phyloP scores from a whole-genome alignment of 352 stramenopile genomes.

The Pythium phragmitis region DNA sequence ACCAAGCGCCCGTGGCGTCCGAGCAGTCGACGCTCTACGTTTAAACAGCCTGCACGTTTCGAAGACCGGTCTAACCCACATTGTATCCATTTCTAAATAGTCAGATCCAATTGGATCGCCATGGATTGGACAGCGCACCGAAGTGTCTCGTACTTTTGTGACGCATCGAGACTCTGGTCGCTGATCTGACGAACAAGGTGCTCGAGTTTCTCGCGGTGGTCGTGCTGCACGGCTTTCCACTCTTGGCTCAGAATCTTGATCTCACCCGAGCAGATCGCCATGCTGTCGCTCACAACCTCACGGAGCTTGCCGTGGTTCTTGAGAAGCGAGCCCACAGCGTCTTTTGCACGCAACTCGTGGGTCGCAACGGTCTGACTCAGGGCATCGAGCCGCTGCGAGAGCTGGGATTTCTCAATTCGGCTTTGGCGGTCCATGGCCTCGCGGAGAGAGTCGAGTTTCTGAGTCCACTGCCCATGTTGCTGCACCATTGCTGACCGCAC shows the following conservation, averaged over 20 bases:
- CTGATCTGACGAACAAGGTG: slow-evolving; percentile 11
- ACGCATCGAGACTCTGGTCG: slow-evolving; percentile 8
- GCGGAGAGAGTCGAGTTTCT: slow-evolving; percentile 42
- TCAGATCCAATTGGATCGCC: slow-evolving; percentile 41
- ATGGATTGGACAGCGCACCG: slow-evolving; percentile 41
- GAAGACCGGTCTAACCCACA: no score
- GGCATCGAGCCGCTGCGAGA: slow-evolving; percentile 46
- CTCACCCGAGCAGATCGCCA: slow-evolving; percentile 57
- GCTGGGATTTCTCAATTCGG: slow-evolving; percentile 48
- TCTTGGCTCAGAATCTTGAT: slow-evolving; percentile 48
- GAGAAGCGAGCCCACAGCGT: slow-evolving; percentile 41
- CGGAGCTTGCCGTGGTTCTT: slow-evolving; percentile 57
- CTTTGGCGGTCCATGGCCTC: slow-evolving; percentile 47
- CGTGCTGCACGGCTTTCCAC: slow-evolving; percentile 30
- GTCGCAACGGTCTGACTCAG: slow-evolving; percentile 35
- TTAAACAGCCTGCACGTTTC: slow-evolving; percentile 16
- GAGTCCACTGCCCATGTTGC: slow-evolving; percentile 37
- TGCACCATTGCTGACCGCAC: slow-evolving; percentile 39
- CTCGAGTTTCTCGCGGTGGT: slow-evolving; percentile 28
- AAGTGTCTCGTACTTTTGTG: slow-evolving; percentile 34
- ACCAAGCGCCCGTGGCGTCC: slow-evolving; percentile 35
- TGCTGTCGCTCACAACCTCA: slow-evolving; percentile 51
- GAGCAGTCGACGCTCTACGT: slow-evolving; percentile 37
- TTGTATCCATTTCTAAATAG: slow-evolving; percentile 18
- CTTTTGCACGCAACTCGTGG: slow-evolving; percentile 45